phyloP scores from a whole-genome alignment of 768 basidiomycete genomes.

The Hysterangium stoloniferum region DNA sequence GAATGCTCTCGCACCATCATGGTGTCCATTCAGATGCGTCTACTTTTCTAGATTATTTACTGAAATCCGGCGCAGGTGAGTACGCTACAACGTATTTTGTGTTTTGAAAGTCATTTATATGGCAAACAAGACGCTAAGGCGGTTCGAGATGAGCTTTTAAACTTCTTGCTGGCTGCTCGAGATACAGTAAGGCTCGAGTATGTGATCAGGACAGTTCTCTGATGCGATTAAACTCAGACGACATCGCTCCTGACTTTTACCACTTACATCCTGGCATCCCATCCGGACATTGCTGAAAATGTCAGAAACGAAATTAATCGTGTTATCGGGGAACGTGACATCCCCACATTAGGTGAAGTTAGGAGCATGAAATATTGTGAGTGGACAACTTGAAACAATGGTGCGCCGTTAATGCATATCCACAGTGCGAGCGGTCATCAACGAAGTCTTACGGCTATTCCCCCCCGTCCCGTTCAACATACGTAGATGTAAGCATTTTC shows the following conservation, averaged over 20 bases:
- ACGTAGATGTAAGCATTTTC: slow-evolving; percentile 12
- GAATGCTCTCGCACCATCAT: slow-evolving; percentile 1
- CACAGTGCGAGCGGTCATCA: slow-evolving; percentile 21
- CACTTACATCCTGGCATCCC: slow-evolving; percentile 21
- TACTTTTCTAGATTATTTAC: slow-evolving; percentile 18
- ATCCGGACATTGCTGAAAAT: slow-evolving; percentile 17
- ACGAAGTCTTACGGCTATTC: slow-evolving; percentile 30
- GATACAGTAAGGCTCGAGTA: slow-evolving; percentile 22
- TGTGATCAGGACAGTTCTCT: neutral
- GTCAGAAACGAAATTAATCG: slow-evolving; percentile 19
- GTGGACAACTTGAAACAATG: slow-evolving; percentile 5
- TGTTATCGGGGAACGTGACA: slow-evolving; percentile 13
- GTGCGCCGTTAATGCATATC: neutral
- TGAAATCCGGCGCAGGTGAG: slow-evolving; percentile 16
- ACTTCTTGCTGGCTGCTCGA: slow-evolving; percentile 30
- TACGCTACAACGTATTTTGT: neutral
- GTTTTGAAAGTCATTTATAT: neutral
- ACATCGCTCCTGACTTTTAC: slow-evolving; percentile 25
- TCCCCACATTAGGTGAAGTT: slow-evolving; percentile 18
- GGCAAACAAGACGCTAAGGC: slow-evolving; percentile 19
- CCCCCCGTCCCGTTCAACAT: slow-evolving; percentile 32
- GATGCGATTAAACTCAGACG: slow-evolving; percentile 13
- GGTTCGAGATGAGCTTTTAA: slow-evolving; percentile 31
- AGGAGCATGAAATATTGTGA: slow-evolving; percentile 23
- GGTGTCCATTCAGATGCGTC: slow-evolving; percentile 7